Conservation (phyloP, 192 early-diverging fungal species). For the Podila horticola region DNA sequence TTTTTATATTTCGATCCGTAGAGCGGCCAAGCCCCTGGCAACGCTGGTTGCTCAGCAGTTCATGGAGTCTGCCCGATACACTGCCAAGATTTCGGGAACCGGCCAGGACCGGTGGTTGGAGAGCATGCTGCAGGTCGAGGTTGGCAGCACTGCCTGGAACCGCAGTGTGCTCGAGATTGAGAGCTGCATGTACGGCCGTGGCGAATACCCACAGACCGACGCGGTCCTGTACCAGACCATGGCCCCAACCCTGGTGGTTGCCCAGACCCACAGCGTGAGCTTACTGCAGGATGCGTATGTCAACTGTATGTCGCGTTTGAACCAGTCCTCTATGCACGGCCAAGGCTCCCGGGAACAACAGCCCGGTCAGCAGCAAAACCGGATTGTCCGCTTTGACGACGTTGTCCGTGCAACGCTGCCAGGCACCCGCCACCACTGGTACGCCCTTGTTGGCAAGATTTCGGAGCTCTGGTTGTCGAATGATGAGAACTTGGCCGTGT, state of each 20-base stretch:
- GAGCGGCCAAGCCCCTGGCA: slow-evolving; percentile 36
- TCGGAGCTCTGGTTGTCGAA: slow-evolving; percentile 49
- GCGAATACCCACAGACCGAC: slow-evolving; percentile 45
- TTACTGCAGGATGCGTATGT: slow-evolving; percentile 45
- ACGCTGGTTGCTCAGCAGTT: slow-evolving; percentile 50
- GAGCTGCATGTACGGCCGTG: slow-evolving; percentile 43
- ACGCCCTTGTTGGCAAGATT: slow-evolving; percentile 48
- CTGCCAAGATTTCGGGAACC: slow-evolving; percentile 42
- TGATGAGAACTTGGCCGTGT: slow-evolving; percentile 25
- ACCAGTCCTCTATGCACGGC: slow-evolving; percentile 15
- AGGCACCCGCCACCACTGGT: slow-evolving; percentile 50
- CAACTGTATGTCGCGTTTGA: slow-evolving; percentile 39
- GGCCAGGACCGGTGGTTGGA: slow-evolving; percentile 45
- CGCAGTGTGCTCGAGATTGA: slow-evolving; percentile 41
- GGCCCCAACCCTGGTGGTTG: slow-evolving; percentile 44
- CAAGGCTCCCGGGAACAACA: slow-evolving; percentile 1
- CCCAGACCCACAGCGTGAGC: slow-evolving; percentile 39
- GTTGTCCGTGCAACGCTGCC: slow-evolving; percentile 38
- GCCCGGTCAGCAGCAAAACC: neutral
- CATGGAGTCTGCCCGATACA: slow-evolving; percentile 49
- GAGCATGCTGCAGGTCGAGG: slow-evolving; percentile 50
- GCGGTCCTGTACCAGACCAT: slow-evolving; percentile 46
- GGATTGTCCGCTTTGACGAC: slow-evolving; percentile 35
- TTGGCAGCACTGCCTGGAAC: slow-evolving; percentile 43
- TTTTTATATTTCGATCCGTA: slow-evolving; percentile 41